Evolutionary conservation across 2,329 filamentous ascomycete genomes (phyloP).

Genomic region (Geosmithia putterillii): DNA sequence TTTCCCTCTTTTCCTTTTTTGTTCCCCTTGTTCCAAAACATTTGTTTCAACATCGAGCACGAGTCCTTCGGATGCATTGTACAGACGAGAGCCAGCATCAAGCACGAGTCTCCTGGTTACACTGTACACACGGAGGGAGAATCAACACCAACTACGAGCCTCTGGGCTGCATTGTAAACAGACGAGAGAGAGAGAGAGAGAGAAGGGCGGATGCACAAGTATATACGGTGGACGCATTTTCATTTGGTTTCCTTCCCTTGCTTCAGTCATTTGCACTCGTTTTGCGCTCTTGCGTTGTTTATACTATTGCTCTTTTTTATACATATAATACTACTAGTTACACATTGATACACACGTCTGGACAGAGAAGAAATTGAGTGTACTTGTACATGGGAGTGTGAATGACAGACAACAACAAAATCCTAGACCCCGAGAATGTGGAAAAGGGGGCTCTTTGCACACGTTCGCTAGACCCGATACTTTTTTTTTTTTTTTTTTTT

Average conservation of each 20-base stretch:
- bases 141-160: too few relatives aligned
- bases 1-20: neutral
- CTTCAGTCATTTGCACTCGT: neutral
- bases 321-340: neutral
- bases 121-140: too few relatives aligned
- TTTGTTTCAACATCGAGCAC: neutral
- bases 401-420: neutral
- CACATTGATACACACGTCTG: neutral
- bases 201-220: neutral
- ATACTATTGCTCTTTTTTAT: neutral
- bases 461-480: too few relatives aligned
- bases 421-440: too few relatives aligned
- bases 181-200: too few relatives aligned
- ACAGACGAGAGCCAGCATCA: too few relatives aligned
- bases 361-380: neutral
- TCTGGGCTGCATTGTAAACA: too few relatives aligned
- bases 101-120: neutral
- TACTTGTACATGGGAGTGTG: neutral
- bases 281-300: neutral
- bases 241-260: neutral
- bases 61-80: neutral
- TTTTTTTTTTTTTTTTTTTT: too few relatives aligned
- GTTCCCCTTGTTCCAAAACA: neutral
- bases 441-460: too few relatives aligned
- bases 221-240: neutral